These are phyloP conservation scores for Aspergillus cavernicola DNA, from an alignment of 495 filamentous ascomycete species.

Conservation along the genomic window DNA sequence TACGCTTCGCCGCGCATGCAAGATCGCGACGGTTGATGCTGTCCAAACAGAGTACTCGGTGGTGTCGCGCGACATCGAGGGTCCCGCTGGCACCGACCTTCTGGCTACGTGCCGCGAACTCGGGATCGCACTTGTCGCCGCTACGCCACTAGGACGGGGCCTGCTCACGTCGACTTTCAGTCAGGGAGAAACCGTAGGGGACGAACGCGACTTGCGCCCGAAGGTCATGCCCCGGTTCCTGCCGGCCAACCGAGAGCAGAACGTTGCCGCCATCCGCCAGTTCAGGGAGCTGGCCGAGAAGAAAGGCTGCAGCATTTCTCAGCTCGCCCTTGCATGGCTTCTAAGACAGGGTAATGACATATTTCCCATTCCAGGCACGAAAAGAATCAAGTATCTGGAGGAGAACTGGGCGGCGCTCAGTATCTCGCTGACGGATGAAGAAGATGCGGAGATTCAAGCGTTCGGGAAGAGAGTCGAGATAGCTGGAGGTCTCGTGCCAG, in stretches of 20 bases:
- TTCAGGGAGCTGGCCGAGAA: conserved; percentile 41
- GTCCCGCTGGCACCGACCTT: conserved; percentile 36
- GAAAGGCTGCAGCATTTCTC: conserved; percentile 45
- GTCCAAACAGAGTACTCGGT: conserved; percentile 46
- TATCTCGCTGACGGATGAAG: neutral
- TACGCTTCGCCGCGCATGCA: conserved; percentile 38
- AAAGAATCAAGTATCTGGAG: conserved; percentile 50
- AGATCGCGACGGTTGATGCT: conserved; percentile 34
- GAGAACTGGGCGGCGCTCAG: conserved; percentile 43
- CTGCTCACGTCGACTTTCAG: conserved; percentile 36
- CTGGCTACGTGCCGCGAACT: conserved; percentile 48
- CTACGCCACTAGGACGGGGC: conserved; percentile 46
- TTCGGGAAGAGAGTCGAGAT: neutral
- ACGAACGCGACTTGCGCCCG: neutral
- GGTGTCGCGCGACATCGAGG: conserved; percentile 52
- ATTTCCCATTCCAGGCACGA: conserved; percentile 60
- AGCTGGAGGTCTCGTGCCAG: neutral
- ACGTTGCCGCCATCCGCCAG: conserved; percentile 42
- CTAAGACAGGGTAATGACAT: conserved; percentile 58
- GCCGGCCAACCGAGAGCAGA: conserved; percentile 27
- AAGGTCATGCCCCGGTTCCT: conserved; percentile 7
- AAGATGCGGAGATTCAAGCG: neutral
- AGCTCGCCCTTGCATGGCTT: conserved; percentile 57
- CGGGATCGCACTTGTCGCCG: conserved; percentile 42
- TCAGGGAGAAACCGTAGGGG: conserved; percentile 22